These are phyloP conservation scores for Microsporum canis DNA, from an alignment of 2,329 filamentous ascomycete species.

Conservation along the genomic window DNA sequence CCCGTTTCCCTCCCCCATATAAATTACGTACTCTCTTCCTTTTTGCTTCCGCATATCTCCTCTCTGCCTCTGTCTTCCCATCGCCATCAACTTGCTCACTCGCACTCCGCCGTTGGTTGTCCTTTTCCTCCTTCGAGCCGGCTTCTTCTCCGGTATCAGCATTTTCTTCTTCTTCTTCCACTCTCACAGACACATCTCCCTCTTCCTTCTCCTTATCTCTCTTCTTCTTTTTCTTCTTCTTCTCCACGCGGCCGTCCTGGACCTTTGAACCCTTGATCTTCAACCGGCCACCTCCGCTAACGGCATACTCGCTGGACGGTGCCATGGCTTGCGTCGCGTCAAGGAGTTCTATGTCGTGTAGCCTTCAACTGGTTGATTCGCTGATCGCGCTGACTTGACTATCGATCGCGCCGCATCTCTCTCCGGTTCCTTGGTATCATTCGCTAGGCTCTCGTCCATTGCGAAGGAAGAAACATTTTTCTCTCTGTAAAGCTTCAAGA, in stretches of 20 bases:
- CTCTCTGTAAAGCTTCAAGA: neutral
- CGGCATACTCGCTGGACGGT: conserved; percentile 9
- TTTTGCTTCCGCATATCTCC: conserved; percentile 65
- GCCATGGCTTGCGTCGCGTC: conserved; percentile 7
- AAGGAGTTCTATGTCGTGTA: neutral
- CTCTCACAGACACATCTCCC: conserved; percentile 4
- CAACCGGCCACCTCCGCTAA: conserved; percentile 54
- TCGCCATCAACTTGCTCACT: conserved; percentile 21
- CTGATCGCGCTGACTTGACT: neutral
- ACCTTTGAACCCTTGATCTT: conserved; percentile 71
- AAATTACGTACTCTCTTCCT: conserved; percentile 58
- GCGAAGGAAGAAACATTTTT: neutral
- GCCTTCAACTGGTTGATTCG: neutral
- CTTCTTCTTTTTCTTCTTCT: conserved; percentile 16
- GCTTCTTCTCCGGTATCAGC: neutral
- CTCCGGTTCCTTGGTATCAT: neutral
- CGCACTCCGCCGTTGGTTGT: conserved; percentile 2
- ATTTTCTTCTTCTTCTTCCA: neutral
- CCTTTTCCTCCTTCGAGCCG: conserved; percentile 17
- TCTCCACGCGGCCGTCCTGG: conserved; percentile 33
- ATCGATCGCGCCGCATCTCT: neutral
- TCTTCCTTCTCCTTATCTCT: conserved; percentile 18
- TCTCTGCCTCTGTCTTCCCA: conserved; percentile 75
- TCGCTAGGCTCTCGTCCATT: neutral
- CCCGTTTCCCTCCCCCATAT: neutral